Percentiles rank a stretch among this genome's conserved stretches.
phyloP scores from a whole-genome alignment of 441 rosid species.

The Theobroma grandiflorum region DNA sequence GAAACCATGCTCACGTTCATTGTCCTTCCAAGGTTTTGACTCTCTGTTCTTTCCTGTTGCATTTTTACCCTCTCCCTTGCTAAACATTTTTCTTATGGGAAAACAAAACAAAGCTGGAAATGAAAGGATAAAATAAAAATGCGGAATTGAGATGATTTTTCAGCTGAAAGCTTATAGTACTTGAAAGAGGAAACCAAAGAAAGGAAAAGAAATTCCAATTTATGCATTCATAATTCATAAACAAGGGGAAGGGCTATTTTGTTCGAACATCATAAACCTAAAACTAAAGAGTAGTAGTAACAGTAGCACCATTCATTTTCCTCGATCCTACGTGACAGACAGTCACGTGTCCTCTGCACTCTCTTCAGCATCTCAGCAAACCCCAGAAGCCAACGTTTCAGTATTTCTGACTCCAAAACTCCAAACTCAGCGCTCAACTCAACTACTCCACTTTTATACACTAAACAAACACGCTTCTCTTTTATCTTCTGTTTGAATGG shows the following conservation, averaged over 20 bases:
- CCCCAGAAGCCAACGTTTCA: background rate
- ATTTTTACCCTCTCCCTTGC: background rate
- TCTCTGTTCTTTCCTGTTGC: background rate
- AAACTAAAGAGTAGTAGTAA: background rate
- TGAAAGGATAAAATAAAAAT: background rate
- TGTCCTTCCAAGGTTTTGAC: background rate
- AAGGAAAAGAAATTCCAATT: no score
- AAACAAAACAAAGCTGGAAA: background rate
- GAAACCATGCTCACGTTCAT: background rate
- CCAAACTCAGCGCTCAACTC: background rate
- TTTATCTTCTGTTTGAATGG: background rate
- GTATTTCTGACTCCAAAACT: background rate
- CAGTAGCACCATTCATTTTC: background rate
- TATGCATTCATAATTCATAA: no score
- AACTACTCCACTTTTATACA: background rate
- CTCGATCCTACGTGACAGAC: background rate
- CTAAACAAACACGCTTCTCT: background rate
- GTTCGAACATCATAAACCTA: background rate
- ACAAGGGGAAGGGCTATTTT: background rate
- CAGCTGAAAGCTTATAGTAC: background rate
- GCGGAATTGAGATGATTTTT: background rate
- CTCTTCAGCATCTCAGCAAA: background rate
- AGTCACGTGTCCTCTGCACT: background rate
- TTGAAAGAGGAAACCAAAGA: no score
- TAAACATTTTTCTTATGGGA: background rate